Evolutionary conservation across 306 rosid genomes (phyloP), one percentile per base, ranked within the genome.

Genomic region (Boehmeria nivea): DNA sequence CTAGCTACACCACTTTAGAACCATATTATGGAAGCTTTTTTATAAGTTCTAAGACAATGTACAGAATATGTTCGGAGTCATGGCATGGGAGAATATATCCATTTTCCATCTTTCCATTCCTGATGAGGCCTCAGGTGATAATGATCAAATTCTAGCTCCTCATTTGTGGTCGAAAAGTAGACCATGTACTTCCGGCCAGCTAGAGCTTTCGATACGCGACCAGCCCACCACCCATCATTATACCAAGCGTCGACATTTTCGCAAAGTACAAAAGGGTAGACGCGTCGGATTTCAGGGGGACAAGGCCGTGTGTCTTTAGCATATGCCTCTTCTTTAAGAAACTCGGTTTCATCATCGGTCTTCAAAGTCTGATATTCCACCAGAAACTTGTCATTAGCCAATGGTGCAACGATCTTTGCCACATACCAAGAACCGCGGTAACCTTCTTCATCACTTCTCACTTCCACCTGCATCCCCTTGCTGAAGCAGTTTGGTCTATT

Each of bases 191-290:
- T 65, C 43, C 43, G 60, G 21, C 37, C 48, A 45, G 4, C 8
- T 19, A 64, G 57, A 68, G 63, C 59, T 44, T 38, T 21, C 51
- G 60, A 68, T 57, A 77, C 59, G 24, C 61, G 54, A 16, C 83
- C 79, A 22, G 59, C 64, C 83, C 78, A 77, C 83, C 79, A 77
- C 38, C 83, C 83, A 3, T 72, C 83, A 23, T 77, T 72, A 27
- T 60, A 69, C 79, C 78, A 72, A 56, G 51, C 73, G 61, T 72
- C 76, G 25, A 72, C 71, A 39, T 27, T 17, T 47, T 77, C 68
- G 9, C 1, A 19, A 31, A 36, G 20, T 16, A 14, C 44, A 57
- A 37, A 77, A 34, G 3, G 26, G 51, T 36, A n/a, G 44, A 2
- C 42, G n/a, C n/a, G 70, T 12, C 19, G 20, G 24, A 52, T 49